phyloP scores from a whole-genome alignment of 352 stramenopile species.

The Pythium oligandrum region DNA sequence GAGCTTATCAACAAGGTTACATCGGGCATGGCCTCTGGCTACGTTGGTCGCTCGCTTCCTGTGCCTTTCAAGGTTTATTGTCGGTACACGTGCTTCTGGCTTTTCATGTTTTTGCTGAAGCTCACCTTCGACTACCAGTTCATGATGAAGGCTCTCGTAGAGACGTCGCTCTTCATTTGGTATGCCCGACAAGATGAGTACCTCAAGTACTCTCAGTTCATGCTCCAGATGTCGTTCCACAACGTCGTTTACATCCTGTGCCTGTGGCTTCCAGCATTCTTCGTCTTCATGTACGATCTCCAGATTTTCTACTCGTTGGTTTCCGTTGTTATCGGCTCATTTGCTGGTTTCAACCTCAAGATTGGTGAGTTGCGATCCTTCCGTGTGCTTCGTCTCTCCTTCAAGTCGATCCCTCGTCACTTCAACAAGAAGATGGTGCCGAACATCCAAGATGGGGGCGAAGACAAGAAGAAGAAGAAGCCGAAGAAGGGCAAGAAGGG shows the following conservation, averaged over 20 bases:
- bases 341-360: slow-evolving; percentile 80
- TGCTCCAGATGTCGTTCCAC: slow-evolving; percentile 77
- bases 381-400: slow-evolving; percentile 73
- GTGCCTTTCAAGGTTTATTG: slow-evolving; percentile 67
- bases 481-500: slow-evolving; percentile 47
- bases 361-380: slow-evolving; percentile 84
- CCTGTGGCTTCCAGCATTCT: slow-evolving; percentile 76
- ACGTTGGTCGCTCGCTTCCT: slow-evolving; percentile 68
- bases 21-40: slow-evolving; percentile 62
- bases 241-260: slow-evolving; percentile 85
- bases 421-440: slow-evolving; percentile 88
- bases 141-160: slow-evolving; percentile 80
- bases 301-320: slow-evolving; percentile 86
- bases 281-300: slow-evolving; percentile 85
- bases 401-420: slow-evolving; percentile 83
- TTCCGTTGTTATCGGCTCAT: slow-evolving; percentile 73
- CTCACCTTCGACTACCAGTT: slow-evolving; percentile 85
- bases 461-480: slow-evolving; percentile 78
- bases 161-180: slow-evolving; percentile 85
- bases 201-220: slow-evolving; percentile 78
- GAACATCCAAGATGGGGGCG: slow-evolving; percentile 68
- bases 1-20: slow-evolving; percentile 74
- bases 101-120: slow-evolving; percentile 70
- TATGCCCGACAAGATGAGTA: slow-evolving; percentile 68
- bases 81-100: slow-evolving; percentile 82